Evolutionary conservation across 1,284 basidiomycete species (phyloP).

Genomic region (Meira nashicola): DNA sequence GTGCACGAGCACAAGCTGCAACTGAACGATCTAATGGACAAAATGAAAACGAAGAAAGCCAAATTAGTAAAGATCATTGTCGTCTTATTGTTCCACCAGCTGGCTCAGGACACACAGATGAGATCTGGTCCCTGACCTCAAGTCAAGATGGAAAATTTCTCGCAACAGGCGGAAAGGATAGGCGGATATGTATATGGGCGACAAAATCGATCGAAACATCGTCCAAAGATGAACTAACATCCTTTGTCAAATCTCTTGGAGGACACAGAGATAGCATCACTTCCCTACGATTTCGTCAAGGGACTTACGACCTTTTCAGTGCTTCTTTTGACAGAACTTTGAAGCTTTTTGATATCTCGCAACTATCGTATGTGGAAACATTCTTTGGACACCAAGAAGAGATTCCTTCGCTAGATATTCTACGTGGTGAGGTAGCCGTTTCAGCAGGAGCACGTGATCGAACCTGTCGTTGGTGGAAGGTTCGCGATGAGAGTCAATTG

Average conservation of each 20-base stretch:
- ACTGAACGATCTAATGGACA: not conserved
- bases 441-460: slow-evolving; percentile 85
- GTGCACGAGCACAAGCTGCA: not conserved
- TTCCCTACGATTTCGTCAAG: slow-evolving; percentile 74
- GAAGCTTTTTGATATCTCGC: slow-evolving; percentile 79
- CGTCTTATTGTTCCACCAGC: slow-evolving; percentile 57
- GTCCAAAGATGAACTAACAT: not conserved
- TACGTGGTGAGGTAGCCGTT: slow-evolving; percentile 77
- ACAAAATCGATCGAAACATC: not conserved
- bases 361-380: slow-evolving; percentile 89
- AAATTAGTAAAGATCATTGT: slow-evolving; percentile 23
- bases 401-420: slow-evolving; percentile 70
- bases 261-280: slow-evolving; percentile 53
- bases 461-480: slow-evolving; percentile 91
- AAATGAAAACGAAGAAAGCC: slow-evolving; percentile 35
- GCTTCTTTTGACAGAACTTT: slow-evolving; percentile 85
- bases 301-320: slow-evolving; percentile 67
- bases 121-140: slow-evolving; percentile 74
- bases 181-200: slow-evolving; percentile 53
- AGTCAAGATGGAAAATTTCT: slow-evolving; percentile 79
- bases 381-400: slow-evolving; percentile 95
- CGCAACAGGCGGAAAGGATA: slow-evolving; percentile 80
- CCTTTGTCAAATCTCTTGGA: slow-evolving; percentile 63
- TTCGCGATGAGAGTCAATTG: slow-evolving; percentile 89
- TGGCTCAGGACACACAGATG: slow-evolving; percentile 71